Evolutionary conservation across 2,329 filamentous ascomycete genomes (phyloP), one percentile per base, ranked within the genome.

Genomic region (Thielaviopsis populi): DNA sequence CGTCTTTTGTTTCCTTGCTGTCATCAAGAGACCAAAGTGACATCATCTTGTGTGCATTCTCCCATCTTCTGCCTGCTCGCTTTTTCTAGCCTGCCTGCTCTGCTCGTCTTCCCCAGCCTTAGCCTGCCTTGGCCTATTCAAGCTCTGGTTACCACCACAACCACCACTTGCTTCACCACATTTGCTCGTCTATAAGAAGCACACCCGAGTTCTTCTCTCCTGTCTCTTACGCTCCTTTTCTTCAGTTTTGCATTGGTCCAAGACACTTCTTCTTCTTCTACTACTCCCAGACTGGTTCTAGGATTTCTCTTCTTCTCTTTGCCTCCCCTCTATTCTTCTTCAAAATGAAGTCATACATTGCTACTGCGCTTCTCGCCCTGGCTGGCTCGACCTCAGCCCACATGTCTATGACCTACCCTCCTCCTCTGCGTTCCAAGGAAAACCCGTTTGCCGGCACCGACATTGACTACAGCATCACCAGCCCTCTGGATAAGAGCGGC

Each of bases 391-490:
- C 75, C 67, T 72, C 76, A 63, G 81, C 78, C 66, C 80, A 83
- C 73, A 83, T 84, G 78, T 76, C 81, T 70, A 80, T 83, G 77
- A 74, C 70, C 54, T 73, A 73, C 67, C 82, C 82, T 10, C 68
- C 78, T 15, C 81, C 82, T 6, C 74, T 84, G 69, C 74, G 74
- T 63, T 81, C 79, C 69, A 80, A 79, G 73, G 73, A 72, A 72
- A 82, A 83, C 74, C 74, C 77, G 59, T 73, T 77, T 69, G 72
- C 76, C 67, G 69, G 70, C 53, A 74, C 74, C 63, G 73, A 79
- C 63, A 78, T 83, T 71, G 87, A 91, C 75, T 89, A 87, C 76
- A 82, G 80, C 69, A 89, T 89, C 76, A 88, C 84, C 42, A 78
- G 79, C 17, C 89, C 89, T 2, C 78, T 94, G 59, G 71, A 74